phyloP scores from a whole-genome alignment of 2,329 filamentous ascomycete species.

The Cryphonectria carpinicola region DNA sequence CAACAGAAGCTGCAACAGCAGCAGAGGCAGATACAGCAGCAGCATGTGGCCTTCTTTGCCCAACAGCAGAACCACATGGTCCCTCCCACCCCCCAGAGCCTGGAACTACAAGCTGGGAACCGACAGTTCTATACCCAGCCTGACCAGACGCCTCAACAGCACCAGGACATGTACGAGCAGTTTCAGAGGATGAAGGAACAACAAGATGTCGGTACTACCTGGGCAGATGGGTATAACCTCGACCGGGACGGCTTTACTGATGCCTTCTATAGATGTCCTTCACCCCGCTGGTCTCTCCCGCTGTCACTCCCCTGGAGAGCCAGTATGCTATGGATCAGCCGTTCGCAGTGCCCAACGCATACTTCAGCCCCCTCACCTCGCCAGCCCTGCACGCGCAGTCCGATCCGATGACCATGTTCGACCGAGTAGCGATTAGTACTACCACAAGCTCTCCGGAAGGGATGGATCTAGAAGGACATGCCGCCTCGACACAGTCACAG shows the following conservation, averaged over 20 bases:
- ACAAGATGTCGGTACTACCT: constrained; percentile 60
- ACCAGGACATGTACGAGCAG: constrained; percentile 67
- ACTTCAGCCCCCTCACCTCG: constrained; percentile 83
- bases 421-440: constrained; percentile 43
- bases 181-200: constrained; percentile 72
- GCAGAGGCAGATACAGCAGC: constrained; percentile 61
- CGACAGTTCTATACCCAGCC: constrained; percentile 60
- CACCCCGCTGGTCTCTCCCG: constrained; percentile 82
- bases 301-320: constrained; percentile 77
- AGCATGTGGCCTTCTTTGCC: constrained; percentile 58
- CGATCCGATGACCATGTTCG: constrained; percentile 51
- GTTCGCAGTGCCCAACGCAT: constrained; percentile 69
- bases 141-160: constrained; percentile 53
- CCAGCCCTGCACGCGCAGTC: constrained; percentile 77
- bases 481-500: constrained; percentile 38
- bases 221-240: neutral
- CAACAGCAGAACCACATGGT: constrained; percentile 63
- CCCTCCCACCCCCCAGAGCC: constrained; percentile 79
- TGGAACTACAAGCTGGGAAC: constrained; percentile 70
- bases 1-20: constrained; percentile 66
- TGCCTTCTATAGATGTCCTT: constrained; percentile 66
- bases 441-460: constrained; percentile 60
- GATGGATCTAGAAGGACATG: constrained; percentile 55
- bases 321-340: constrained; percentile 64
- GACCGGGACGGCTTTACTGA: constrained; percentile 30